Evolutionary conservation across 75 land plant species (phyloP).

Genomic region (Sequoiadendron giganteum): DNA sequence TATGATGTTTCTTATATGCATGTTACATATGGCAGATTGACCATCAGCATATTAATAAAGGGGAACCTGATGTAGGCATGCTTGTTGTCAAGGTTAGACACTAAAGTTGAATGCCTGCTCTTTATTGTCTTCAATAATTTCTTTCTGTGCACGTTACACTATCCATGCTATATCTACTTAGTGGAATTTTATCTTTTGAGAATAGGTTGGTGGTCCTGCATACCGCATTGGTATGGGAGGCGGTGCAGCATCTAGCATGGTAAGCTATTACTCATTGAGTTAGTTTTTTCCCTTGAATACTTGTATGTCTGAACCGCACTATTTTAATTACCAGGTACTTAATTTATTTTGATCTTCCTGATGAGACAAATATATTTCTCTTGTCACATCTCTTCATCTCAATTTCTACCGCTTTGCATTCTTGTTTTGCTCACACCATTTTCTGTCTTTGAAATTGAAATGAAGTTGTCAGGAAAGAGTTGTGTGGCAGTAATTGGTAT

Average conservation of each 20-base stretch:
- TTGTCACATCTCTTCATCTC: not conserved
- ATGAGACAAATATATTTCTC: not conserved
- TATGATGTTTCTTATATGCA: not conserved
- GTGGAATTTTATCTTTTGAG: not conserved
- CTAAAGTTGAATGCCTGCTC: not conserved
- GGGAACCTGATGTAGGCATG: slow-evolving; percentile 89
- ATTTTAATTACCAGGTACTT: not conserved
- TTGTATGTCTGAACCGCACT: not conserved
- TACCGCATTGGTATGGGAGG: slow-evolving; percentile 99
- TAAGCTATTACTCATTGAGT: slow-evolving; percentile 13
- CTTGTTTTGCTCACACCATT: not conserved
- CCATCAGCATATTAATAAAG: slow-evolving; percentile 75
- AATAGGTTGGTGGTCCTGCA: slow-evolving; percentile 92
- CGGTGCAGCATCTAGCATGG: slow-evolving; percentile 99
- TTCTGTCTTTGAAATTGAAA: not conserved
- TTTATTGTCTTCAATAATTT: not conserved
- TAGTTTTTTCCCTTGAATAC: not conserved
- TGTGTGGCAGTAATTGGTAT: not conserved
- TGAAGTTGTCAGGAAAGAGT: not conserved
- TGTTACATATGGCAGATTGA: slow-evolving; percentile 50
- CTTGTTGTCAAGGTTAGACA: slow-evolving; percentile 74
- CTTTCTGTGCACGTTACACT: not conserved
- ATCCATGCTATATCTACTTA: not conserved
- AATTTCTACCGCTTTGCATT: not conserved
- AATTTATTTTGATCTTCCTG: not conserved